Percentiles rank a stretch among this genome's conserved stretches.
phyloP scores from a whole-genome alignment of 1,139 yeast genomes.

The Hyphopichia burtonii region DNA sequence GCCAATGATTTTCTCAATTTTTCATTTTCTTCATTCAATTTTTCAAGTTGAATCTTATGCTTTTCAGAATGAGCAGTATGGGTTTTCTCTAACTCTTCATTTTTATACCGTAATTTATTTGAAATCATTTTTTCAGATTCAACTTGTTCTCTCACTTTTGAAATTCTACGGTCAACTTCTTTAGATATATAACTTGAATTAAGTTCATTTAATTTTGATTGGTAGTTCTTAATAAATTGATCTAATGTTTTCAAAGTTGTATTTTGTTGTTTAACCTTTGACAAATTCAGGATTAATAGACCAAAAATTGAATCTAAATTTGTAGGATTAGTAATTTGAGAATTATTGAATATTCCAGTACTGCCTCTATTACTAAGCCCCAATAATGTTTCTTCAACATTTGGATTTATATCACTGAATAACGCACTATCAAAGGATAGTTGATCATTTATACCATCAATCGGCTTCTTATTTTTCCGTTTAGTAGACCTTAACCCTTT shows the following conservation, averaged over 20 bases:
- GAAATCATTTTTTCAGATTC: not conserved
- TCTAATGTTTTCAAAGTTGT: constrained; percentile 30
- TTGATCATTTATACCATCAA: not conserved
- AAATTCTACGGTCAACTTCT: constrained; percentile 15
- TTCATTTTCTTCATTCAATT: not conserved
- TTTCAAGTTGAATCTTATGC: not conserved
- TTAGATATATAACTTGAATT: constrained; percentile 26
- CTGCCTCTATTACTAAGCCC: constrained; percentile 55
- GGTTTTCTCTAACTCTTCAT: not conserved
- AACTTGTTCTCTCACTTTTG: not conserved
- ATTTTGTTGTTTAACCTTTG: constrained; percentile 39
- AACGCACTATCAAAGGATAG: constrained; percentile 65
- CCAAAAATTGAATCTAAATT: constrained; percentile 44
- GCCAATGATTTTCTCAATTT: not conserved
- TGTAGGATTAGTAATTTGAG: constrained; percentile 56
- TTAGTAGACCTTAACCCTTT: not conserved
- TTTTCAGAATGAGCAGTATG: not conserved
- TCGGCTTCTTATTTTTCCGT: not conserved
- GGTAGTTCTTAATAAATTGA: constrained; percentile 30
- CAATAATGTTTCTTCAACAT: constrained; percentile 58
- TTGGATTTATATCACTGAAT: constrained; percentile 72
- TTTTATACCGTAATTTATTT: not conserved
- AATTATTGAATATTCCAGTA: constrained; percentile 63
- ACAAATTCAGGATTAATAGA: constrained; percentile 25
- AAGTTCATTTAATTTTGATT: constrained; percentile 24